A percentile compares a stretch with the other conserved stretches of the same genome.
These are phyloP conservation scores for Verticillium dahliae DNA, from an alignment of 2,329 filamentous ascomycete genomes.

Conservation along the genomic window DNA sequence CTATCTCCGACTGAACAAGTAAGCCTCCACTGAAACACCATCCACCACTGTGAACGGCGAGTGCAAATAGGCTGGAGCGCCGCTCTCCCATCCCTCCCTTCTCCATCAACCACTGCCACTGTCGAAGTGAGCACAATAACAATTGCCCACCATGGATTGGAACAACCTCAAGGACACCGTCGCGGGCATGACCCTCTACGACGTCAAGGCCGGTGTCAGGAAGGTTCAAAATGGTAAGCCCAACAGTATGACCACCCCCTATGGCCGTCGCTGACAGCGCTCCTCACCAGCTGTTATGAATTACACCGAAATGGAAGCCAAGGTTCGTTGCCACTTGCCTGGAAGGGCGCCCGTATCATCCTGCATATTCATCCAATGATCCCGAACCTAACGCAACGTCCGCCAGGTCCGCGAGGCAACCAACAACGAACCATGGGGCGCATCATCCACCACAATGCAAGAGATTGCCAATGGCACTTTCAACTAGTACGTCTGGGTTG, in stretches of 20 bases:
- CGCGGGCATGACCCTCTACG: conserved; percentile 87
- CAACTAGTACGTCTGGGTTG: conserved; percentile 68
- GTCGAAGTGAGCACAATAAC: not conserved
- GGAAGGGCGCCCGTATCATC: not conserved
- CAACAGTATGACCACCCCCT: not conserved
- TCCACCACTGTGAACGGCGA: not conserved
- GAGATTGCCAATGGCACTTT: conserved; percentile 97
- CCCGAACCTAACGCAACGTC: conserved; percentile 9
- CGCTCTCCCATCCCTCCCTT: not conserved
- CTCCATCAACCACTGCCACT: not conserved
- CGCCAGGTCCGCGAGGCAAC: conserved; percentile 87
- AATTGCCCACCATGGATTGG: conserved; percentile 64
- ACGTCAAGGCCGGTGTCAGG: conserved; percentile 88
- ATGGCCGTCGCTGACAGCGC: conserved; percentile 19
- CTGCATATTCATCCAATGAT: not conserved
- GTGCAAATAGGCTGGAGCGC: not conserved
- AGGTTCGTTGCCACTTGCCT: conserved; percentile 32
- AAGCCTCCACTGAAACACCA: not conserved
- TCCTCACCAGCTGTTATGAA: conserved; percentile 80
- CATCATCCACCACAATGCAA: conserved; percentile 80
- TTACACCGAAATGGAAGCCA: conserved; percentile 87
- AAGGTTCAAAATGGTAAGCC: conserved; percentile 91
- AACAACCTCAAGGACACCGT: conserved; percentile 80
- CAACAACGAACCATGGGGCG: conserved; percentile 98
- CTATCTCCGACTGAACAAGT: not conserved